Evolutionary conservation across 2,329 filamentous ascomycete genomes (phyloP).

Genomic region (Aspergillus ibericus): DNA sequence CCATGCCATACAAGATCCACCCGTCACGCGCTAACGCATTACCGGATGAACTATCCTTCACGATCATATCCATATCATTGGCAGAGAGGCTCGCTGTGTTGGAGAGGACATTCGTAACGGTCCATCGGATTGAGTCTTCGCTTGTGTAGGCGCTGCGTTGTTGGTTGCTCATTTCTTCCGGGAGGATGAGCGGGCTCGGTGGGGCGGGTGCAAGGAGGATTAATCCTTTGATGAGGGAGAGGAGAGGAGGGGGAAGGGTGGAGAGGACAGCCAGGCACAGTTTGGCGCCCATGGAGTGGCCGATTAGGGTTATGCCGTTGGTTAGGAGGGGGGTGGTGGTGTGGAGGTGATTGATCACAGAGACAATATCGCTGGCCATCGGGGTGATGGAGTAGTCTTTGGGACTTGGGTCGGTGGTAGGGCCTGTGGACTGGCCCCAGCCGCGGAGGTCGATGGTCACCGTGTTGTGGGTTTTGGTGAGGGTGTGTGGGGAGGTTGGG

Average conservation of each 20-base stretch:
- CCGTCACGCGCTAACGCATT: constrained; percentile 32
- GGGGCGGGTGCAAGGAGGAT: constrained; percentile 39
- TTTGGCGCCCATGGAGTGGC: constrained; percentile 46
- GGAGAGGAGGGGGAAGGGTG: not conserved
- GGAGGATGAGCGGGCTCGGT: constrained; percentile 32
- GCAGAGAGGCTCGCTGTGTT: constrained; percentile 10
- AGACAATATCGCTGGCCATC: constrained; percentile 22
- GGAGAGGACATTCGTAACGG: constrained; percentile 35
- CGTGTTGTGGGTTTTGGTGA: constrained; percentile 22
- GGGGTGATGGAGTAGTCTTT: constrained; percentile 26
- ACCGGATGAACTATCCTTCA: constrained; percentile 32
- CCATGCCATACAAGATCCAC: constrained; percentile 38
- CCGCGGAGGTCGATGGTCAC: constrained; percentile 38
- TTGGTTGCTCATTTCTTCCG: constrained; percentile 35
- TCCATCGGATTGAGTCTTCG: constrained; percentile 30
- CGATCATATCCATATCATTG: constrained; percentile 20
- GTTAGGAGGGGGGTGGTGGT: constrained; percentile 23
- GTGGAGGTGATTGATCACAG: constrained; percentile 10
- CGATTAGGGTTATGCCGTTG: constrained; percentile 33
- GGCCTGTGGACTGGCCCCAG: constrained; percentile 39
- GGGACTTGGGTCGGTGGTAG: constrained; percentile 9
- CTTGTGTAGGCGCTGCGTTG: constrained; percentile 36
- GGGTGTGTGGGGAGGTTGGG: constrained; percentile 14
- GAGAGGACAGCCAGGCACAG: constrained; percentile 28
- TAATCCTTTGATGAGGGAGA: constrained; percentile 27